Evolutionary conservation across 1,139 yeast species (phyloP), one percentile per base, ranked within the genome.

Genomic region (Sugiyamaella novakii): DNA sequence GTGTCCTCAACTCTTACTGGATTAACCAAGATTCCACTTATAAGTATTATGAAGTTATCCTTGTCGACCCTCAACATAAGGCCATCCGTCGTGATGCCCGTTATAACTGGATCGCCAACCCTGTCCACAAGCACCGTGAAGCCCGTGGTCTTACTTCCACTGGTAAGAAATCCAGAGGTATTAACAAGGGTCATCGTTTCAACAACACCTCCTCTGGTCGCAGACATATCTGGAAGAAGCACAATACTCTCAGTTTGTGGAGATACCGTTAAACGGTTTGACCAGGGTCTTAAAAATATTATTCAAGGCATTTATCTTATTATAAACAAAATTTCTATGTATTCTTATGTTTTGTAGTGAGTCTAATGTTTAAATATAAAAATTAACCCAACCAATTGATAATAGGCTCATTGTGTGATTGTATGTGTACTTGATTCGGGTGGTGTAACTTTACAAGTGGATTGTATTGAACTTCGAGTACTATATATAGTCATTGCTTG

Each of bases 121-220:
- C 98, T 71, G 98, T 92, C 65, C 98, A 92, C 95, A 92, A 92
- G 87, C 97, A 88, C 87, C 89, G 98, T 81, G 98, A 94, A 80
- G 79, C 95, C 70, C 94, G 98, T 85, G 98, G 98, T 78, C 88
- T 92, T 71, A 92, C 98, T 70, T 72, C 97, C 69, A 84, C 94
- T 68, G 98, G 98, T 75, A 92, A 89, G 94, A 86, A 88, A 79
- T 88, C 96, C 79, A 87, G 98, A 84, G 98, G 98, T 87, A 88
- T 92, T 84, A 88, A 89, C 95, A 92, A 91, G 87, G 98, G 98
- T 75, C 98, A 92, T 91, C 81, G 81, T 77, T 92, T 72, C 96
- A 83, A 85, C 96, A 89, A 91, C 84, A 91, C 98, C 83, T 77
- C 79, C 70, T 89, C 96, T 69, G 98, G 75, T 75, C 91, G 97